phyloP scores from a whole-genome alignment of 176 grass and related monocot genomes.

The Saccharum spontaneum region DNA sequence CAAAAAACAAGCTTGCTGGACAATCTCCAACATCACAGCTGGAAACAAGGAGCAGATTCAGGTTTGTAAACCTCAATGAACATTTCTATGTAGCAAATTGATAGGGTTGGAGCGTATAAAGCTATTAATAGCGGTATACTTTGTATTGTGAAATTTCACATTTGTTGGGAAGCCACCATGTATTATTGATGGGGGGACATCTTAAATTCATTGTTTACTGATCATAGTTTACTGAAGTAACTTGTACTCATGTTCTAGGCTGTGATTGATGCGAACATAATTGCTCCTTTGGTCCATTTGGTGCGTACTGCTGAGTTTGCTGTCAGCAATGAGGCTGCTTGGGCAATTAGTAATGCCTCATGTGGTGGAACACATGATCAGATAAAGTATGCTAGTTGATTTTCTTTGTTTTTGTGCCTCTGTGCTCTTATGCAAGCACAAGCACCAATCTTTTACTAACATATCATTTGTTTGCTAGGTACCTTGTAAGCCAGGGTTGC shows the following conservation, averaged over 20 bases:
- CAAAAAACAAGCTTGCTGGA: constrained; percentile 70
- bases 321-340: constrained; percentile 52
- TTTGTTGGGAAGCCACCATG: background rate
- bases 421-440: constrained; percentile 2
- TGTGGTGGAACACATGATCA: constrained; percentile 52
- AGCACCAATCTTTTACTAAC: background rate
- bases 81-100: background rate
- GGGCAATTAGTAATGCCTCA: constrained; percentile 46
- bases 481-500: constrained; percentile 55
- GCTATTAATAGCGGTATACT: background rate
- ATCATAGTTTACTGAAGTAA: background rate
- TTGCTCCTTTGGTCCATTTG: constrained; percentile 41
- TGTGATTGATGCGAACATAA: constrained; percentile 55
- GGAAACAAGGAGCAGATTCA: constrained; percentile 75
- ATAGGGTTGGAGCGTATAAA: background rate
- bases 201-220: constrained; percentile 8
- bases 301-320: constrained; percentile 49
- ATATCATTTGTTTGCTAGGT: constrained; percentile 34
- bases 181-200: background rate
- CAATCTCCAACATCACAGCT: constrained; percentile 69
- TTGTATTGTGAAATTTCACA: background rate
- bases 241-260: constrained; percentile 24
- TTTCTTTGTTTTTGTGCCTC: background rate
- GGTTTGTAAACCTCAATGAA: constrained; percentile 20
- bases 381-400: constrained; percentile 42